These are phyloP conservation scores for Aspergillus thermomutatus DNA, from an alignment of 2,329 filamentous ascomycete species.

Conservation along the genomic window DNA sequence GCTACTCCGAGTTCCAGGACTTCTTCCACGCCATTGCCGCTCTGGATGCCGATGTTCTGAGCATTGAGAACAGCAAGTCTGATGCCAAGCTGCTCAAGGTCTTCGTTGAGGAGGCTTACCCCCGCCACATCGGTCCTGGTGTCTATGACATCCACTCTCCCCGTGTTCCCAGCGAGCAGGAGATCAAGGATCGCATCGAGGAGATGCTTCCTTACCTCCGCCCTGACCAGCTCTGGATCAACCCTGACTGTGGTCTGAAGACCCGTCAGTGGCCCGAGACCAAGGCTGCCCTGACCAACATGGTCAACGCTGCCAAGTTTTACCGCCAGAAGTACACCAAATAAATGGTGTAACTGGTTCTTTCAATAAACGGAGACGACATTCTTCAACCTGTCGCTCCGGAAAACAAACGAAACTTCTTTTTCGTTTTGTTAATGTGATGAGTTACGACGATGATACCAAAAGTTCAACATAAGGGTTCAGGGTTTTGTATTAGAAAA, in stretches of 20 bases:
- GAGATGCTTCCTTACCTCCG: slow-evolving; percentile 98
- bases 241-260: slow-evolving; percentile 99
- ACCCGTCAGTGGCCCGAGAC: slow-evolving; percentile 98
- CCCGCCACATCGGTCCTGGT: slow-evolving; percentile 96
- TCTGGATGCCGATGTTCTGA: slow-evolving; percentile 95
- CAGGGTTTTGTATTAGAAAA: slow-evolving; percentile 36
- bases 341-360: slow-evolving; percentile 16
- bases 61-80: slow-evolving; percentile 99
- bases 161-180: slow-evolving; percentile 92
- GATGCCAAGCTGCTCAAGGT: slow-evolving; percentile 99
- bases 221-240: slow-evolving; percentile 98
- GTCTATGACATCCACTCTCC: slow-evolving; percentile 99
- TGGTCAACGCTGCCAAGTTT: slow-evolving; percentile 97
- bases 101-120: slow-evolving; percentile 96
- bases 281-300: slow-evolving; percentile 91
- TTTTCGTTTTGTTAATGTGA: slow-evolving; percentile 28
- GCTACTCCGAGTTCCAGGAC: slow-evolving; percentile 99
- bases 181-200: slow-evolving; percentile 95
- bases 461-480: slow-evolving; percentile 44
- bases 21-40: slow-evolving; percentile 99
- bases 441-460: slow-evolving; percentile 42
- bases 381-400: slow-evolving; percentile 38
- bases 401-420: slow-evolving; percentile 19
- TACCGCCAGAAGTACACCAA: slow-evolving; percentile 79
- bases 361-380: slow-evolving; percentile 27